These are phyloP conservation scores for Pittosporum tobira DNA, from an alignment of 129 eudicot genomes.

Conservation along the genomic window DNA sequence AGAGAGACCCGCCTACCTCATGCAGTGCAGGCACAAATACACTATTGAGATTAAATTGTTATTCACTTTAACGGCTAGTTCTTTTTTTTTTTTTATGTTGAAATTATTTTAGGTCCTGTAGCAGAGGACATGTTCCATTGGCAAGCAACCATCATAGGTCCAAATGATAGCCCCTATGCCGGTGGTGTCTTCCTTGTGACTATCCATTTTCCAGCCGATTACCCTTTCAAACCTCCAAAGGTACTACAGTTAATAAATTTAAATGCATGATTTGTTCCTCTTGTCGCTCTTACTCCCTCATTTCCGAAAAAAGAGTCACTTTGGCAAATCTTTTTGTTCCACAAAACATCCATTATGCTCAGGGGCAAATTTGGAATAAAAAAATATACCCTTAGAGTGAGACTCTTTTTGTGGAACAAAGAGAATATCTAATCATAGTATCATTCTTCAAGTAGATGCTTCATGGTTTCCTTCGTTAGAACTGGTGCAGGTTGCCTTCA, in stretches of 20 bases:
- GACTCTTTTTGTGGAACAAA: no score
- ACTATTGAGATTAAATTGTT: not conserved
- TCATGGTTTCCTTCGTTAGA: not conserved
- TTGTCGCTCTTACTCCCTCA: not conserved
- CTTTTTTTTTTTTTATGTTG: not conserved
- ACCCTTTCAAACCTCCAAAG: slow-evolving; percentile 30
- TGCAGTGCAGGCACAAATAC: slow-evolving; percentile 29
- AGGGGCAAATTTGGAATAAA: no score
- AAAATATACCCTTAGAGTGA: no score
- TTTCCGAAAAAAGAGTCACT: no score
- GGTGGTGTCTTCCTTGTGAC: slow-evolving; percentile 19
- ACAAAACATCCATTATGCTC: no score
- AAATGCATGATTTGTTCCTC: not conserved
- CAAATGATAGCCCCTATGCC: slow-evolving; percentile 27
- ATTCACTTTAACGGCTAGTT: not conserved
- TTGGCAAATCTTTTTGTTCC: no score
- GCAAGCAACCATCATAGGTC: slow-evolving; percentile 30
- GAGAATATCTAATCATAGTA: no score
- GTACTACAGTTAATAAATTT: not conserved
- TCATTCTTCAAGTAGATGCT: no score
- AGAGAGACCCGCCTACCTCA: slow-evolving; percentile 35
- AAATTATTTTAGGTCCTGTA: slow-evolving; percentile 14
- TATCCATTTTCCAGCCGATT: slow-evolving; percentile 28
- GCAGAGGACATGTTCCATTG: slow-evolving; percentile 26
- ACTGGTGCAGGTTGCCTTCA: slow-evolving; percentile 27